These are phyloP conservation scores for Candida verbasci DNA, from an alignment of 805 yeast genomes.

Conservation along the genomic window DNA sequence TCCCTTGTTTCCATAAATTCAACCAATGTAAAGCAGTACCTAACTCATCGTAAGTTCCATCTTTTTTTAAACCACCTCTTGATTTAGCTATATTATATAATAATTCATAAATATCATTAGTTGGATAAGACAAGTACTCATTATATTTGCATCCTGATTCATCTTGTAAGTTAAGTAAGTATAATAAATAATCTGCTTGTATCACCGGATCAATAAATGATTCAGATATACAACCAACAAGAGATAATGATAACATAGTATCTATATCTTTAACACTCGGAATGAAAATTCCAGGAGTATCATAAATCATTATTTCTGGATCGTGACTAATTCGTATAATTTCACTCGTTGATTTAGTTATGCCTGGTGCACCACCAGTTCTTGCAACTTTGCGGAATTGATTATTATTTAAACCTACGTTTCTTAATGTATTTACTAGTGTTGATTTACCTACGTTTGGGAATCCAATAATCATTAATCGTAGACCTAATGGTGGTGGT, in stretches of 20 bases:
- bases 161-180: conserved; percentile 62
- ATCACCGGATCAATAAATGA: conserved; percentile 76
- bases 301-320: conserved; percentile 70
- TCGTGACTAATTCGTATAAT: conserved; percentile 56
- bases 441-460: conserved; percentile 98
- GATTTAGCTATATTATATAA: conserved; percentile 44
- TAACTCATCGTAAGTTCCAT: conserved; percentile 43
- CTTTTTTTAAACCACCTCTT: conserved; percentile 30
- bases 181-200: conserved; percentile 82
- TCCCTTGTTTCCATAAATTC: conserved; percentile 57
- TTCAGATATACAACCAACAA: conserved; percentile 72
- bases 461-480: conserved; percentile 83
- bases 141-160: conserved; percentile 41
- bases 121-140: conserved; percentile 54
- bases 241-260: conserved; percentile 68
- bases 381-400: conserved; percentile 62
- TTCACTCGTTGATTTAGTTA: conserved; percentile 76
- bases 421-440: conserved; percentile 68
- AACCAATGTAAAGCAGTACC: conserved; percentile 66
- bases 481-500: conserved; percentile 78
- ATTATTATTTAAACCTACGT: conserved; percentile 29
- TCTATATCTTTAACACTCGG: conserved; percentile 65
- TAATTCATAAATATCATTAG: conserved; percentile 64
- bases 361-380: conserved; percentile 89
- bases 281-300: conserved; percentile 89